Evolutionary conservation across 139 green algal species (phyloP), one percentile per base, ranked within the genome.

Genomic region (Chlorella sp.): DNA sequence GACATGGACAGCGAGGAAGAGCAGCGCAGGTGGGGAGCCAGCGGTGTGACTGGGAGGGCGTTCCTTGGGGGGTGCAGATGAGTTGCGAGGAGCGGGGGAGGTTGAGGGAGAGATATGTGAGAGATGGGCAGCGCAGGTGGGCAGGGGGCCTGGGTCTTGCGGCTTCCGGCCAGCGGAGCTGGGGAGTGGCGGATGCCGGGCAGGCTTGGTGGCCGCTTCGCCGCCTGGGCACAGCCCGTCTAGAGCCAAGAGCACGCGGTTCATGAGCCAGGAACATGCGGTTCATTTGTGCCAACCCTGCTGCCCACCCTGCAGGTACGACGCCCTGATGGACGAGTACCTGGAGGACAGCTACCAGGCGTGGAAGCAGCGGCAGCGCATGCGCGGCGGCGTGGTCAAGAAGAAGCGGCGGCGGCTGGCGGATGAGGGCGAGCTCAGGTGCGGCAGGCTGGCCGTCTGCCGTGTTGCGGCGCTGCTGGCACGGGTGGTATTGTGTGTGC

Each of bases 311-410:
- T 40, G 36, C 81, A 77, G 87, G 77, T 96, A 98, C 65, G 95
- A 98, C 58, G 83, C 85, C 30, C 64, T 94, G 81, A 84, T 97
- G 87, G 96, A 99, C 82, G 92, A 93, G 67, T 93, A 94, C 40
- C 85, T 99, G 80, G 96, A 99, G 72, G 73, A 91, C n/a, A 91
- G 89, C 16, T 99, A 99, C 90, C 87, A 94, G 85, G 67, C 91
- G 58, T 99, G 95, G 89, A 90, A 96, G 82, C 65, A 95, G 72
- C 90, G 93, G 44, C 90, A 94, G 80, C 92, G 91, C 54, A 69
- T 87, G 77, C 86, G 88, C 48, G 76, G 74, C 0, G 83, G 76
- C 30, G 80, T 64, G 14, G 76, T 75, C 40, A 90, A 93, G 85
- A 91, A 91, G 87, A 90, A 90, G 48, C 88, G 90, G 76, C 83